Base-by-base conservation (phyloP, 345 rosid species). In the Trapa incisa region DNA sequence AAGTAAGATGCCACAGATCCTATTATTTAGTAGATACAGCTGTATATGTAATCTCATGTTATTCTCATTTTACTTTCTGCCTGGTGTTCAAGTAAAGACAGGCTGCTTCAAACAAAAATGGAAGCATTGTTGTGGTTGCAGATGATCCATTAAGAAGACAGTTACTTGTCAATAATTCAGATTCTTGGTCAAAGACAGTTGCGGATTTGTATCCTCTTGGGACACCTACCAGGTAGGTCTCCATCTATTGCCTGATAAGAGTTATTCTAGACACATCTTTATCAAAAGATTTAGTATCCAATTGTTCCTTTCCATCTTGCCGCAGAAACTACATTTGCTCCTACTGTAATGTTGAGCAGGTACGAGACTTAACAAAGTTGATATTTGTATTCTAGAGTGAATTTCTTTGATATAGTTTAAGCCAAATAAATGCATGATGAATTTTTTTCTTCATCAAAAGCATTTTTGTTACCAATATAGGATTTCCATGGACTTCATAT, bases 261-360 rank as follows among this genome's bases (percentile, higher is more conserved):
- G 22, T 15, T 47, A 43, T 65, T 54, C 67, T 5, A 65, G 38
- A 42, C 68, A 69, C 68, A 48, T 67, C 29, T 10, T 36, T 37
- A 50, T n/a, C 56, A 4, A 50, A 50, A 2, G 56, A 17, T n/a
- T 52, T 37, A 9, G 10, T 33, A 45, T 35, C 52, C 61, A 43
- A 58, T 10, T 32, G 35, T 36, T 47, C 42, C 9, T 64, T 67
- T 65, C 67, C 5, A 70, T 71, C 60, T 47, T 72, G 67, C 66
- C 86, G 86, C 96, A 95, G 96, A 78, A 74, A 42, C 48, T 22
- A 64, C 35, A 89, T 83, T 32, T 95, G 99, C 81, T 29, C 87
- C 72, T 91, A 84, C 70, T 95, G 99, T 71, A 78, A 69, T 68
- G 73, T 88, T 68, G 99, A 95, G 78, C 98, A 89, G 96, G 99